These are phyloP conservation scores for Calocybe indica DNA, from an alignment of 768 basidiomycete species.

Conservation along the genomic window DNA sequence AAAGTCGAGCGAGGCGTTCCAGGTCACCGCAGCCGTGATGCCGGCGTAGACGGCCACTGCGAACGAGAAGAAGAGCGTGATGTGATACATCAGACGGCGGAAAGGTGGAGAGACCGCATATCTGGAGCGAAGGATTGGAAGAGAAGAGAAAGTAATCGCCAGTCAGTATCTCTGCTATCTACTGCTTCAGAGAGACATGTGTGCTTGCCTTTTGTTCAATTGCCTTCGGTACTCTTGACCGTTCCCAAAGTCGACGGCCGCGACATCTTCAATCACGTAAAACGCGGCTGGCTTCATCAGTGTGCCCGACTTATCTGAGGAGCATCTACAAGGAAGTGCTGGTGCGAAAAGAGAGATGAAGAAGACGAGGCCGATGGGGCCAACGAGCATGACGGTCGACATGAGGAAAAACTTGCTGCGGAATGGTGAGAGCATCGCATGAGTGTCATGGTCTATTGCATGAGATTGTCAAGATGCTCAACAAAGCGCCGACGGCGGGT, in stretches of 20 bases:
- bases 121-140: conserved; percentile 5
- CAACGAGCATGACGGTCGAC: conserved; percentile 25
- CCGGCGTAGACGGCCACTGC: conserved; percentile 17
- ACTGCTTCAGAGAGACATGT: not conserved
- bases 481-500: conserved; percentile 19
- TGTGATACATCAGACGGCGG: conserved; percentile 16
- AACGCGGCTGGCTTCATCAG: conserved; percentile 25
- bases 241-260: conserved; percentile 22
- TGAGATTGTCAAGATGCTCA: not conserved
- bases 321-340: conserved; percentile 19
- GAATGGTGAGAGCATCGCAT: not conserved
- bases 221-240: conserved; percentile 18
- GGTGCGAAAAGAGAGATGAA: conserved; percentile 19
- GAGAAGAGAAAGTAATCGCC: not conserved
- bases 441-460: not conserved
- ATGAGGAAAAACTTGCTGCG: conserved; percentile 24
- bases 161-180: too few species aligned
- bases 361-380: conserved; percentile 20
- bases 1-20: conserved; percentile 17
- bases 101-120: conserved; percentile 21
- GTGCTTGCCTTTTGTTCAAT: conserved; percentile 17
- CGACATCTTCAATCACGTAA: conserved; percentile 25
- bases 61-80: conserved; percentile 21
- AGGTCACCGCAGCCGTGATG: conserved; percentile 23
- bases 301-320: conserved; percentile 20